Evolutionary conservation across 78 protist species (phyloP).

Genomic region (Dictyostelium capitatum): DNA sequence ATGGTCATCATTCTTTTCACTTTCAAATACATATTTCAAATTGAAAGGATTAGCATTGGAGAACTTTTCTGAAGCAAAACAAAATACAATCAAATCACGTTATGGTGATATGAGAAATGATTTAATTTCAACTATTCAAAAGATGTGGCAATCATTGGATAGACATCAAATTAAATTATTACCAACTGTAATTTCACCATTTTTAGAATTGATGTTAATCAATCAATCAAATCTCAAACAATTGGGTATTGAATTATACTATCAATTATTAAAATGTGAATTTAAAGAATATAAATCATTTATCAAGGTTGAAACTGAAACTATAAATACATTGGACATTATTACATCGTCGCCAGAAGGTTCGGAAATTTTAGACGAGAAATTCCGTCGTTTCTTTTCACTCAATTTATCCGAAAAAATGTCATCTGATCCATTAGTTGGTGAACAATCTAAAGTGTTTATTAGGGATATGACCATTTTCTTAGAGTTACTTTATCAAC

Average conservation of each 20-base stretch:
- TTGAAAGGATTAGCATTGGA: conserved; percentile 56
- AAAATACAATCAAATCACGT: conserved; percentile 48
- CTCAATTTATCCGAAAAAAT: conserved; percentile 52
- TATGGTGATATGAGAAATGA: conserved; percentile 84
- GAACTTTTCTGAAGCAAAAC: conserved; percentile 53
- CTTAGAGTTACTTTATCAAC: conserved; percentile 62
- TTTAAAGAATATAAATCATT: conserved; percentile 55
- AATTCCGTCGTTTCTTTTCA: conserved; percentile 57
- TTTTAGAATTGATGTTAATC: conserved; percentile 72
- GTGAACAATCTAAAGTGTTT: conserved; percentile 32
- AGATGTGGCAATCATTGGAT: conserved; percentile 75
- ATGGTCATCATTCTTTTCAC: conserved; percentile 58
- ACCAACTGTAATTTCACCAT: conserved; percentile 75
- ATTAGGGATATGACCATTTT: conserved; percentile 77
- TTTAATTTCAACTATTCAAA: conserved; percentile 56
- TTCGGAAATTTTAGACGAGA: conserved; percentile 66
- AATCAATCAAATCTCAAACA: conserved; percentile 49
- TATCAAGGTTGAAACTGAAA: conserved; percentile 71
- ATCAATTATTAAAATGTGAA: conserved; percentile 64
- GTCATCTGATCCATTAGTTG: conserved; percentile 24
- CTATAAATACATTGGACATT: conserved; percentile 59
- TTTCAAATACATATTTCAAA: conserved; percentile 58
- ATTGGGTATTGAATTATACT: conserved; percentile 65
- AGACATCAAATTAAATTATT: conserved; percentile 72
- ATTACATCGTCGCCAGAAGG: conserved; percentile 67